A percentile compares a stretch with the other conserved stretches of the same genome.
Conservation (phyloP, 257 asterid genomes). For the Solanum dulcamara region DNA sequence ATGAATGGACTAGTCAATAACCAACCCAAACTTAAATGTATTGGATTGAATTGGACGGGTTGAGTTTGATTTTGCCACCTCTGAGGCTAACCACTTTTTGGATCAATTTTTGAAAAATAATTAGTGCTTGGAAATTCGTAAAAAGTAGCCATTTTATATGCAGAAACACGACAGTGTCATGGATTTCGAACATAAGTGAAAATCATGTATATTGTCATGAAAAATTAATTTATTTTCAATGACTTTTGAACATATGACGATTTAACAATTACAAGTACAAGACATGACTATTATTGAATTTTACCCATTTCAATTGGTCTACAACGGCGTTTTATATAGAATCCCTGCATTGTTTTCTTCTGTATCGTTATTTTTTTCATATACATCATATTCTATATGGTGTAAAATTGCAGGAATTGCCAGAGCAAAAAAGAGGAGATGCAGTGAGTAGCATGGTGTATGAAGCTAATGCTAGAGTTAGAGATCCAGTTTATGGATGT, state of each 20-base stretch:
- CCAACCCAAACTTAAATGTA: too few species aligned
- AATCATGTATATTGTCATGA: too few species aligned
- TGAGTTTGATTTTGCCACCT: too few species aligned
- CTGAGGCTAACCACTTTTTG: not conserved
- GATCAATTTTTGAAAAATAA: not conserved
- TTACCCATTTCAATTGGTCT: not conserved
- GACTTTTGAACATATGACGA: not conserved
- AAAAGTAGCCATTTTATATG: not conserved
- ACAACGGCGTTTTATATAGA: not conserved
- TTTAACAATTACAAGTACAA: not conserved
- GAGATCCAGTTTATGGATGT: constrained; percentile 3
- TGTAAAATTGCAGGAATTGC: not conserved
- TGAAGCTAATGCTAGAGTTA: constrained; percentile 2
- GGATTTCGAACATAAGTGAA: not conserved
- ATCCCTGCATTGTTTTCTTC: not conserved
- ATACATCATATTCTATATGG: not conserved
- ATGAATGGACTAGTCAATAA: too few species aligned
- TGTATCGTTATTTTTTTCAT: not conserved
- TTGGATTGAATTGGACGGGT: too few species aligned
- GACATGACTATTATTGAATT: not conserved
- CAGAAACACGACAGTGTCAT: not conserved
- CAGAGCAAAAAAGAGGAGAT: not conserved
- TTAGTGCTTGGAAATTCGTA: not conserved
- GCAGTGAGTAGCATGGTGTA: constrained; percentile 3
- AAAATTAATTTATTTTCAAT: too few species aligned